These are phyloP conservation scores for Geotrichum siamense DNA, from an alignment of 1,139 yeast genomes.

Conservation along the genomic window DNA sequence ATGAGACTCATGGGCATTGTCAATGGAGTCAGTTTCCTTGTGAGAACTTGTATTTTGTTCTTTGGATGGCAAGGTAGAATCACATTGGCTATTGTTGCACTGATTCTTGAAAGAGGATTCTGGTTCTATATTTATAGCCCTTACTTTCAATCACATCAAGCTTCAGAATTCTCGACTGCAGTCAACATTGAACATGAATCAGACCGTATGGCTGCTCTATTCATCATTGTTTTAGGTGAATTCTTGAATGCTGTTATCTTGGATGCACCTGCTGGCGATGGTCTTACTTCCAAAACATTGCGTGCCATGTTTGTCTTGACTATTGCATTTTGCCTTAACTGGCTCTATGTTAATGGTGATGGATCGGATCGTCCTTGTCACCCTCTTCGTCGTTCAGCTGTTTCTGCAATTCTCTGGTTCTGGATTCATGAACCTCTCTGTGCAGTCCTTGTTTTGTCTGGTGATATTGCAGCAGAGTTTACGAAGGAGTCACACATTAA, in stretches of 20 bases:
- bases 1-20: constrained; percentile 40
- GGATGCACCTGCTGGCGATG: constrained; percentile 42
- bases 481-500: constrained; percentile 15
- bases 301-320: constrained; percentile 47
- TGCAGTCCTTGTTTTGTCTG: constrained; percentile 39
- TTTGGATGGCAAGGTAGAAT: constrained; percentile 41
- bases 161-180: constrained; percentile 49
- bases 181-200: constrained; percentile 62
- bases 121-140: constrained; percentile 33
- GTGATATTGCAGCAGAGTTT: constrained; percentile 57
- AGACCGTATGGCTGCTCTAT: constrained; percentile 53
- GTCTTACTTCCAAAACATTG: constrained; percentile 42
- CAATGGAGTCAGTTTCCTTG: constrained; percentile 23
- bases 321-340: constrained; percentile 46
- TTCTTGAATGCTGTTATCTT: constrained; percentile 55
- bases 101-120: constrained; percentile 39
- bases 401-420: constrained; percentile 45
- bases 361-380: constrained; percentile 46
- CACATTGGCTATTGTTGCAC: constrained; percentile 42
- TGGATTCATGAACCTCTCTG: constrained; percentile 46
- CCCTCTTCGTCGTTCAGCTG: constrained; percentile 47
- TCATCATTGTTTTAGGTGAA: constrained; percentile 60
- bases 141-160: constrained; percentile 38
- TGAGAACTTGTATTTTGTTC: constrained; percentile 37
- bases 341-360: constrained; percentile 52